A percentile compares a stretch with the other conserved stretches of the same genome.
phyloP scores from a whole-genome alignment of 192 early-diverging fungal species.

The Glomus cerebriforme region DNA sequence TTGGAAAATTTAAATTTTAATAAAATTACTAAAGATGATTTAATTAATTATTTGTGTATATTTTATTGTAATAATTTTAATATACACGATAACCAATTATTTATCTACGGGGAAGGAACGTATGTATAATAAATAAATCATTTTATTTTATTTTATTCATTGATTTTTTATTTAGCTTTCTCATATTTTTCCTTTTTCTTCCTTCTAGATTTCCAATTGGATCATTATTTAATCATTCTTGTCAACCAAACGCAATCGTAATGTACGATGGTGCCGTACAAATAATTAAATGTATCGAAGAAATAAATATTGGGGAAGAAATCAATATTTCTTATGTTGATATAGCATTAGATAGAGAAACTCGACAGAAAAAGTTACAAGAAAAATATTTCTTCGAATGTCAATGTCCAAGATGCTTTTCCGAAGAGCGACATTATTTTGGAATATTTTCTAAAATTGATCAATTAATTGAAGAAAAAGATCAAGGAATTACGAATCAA shows the following conservation, averaged over 20 bases:
- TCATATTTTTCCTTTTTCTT: constrained; percentile 13
- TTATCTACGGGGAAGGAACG: constrained; percentile 64
- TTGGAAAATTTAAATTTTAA: not conserved
- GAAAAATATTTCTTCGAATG: constrained; percentile 58
- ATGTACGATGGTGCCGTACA: constrained; percentile 55
- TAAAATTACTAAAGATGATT: constrained; percentile 16
- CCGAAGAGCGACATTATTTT: not conserved
- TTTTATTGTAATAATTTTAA: constrained; percentile 71
- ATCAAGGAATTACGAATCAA: not conserved
- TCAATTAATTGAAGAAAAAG: not conserved
- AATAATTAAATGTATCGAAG: constrained; percentile 52
- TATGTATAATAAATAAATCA: constrained; percentile 27
- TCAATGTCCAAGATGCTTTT: constrained; percentile 45
- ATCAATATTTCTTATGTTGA: constrained; percentile 65
- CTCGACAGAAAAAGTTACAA: constrained; percentile 35
- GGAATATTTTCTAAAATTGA: constrained; percentile 7
- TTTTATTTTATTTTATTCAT: not conserved
- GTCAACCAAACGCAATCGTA: constrained; percentile 61
- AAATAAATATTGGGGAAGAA: constrained; percentile 54
- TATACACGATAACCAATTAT: constrained; percentile 60
- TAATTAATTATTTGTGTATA: constrained; percentile 54
- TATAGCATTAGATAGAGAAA: constrained; percentile 37
- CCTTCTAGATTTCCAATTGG: constrained; percentile 52
- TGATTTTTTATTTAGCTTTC: not conserved
- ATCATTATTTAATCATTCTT: constrained; percentile 68